phyloP scores from a whole-genome alignment of 352 stramenopile species.

The Phytophthora hibernalis region DNA sequence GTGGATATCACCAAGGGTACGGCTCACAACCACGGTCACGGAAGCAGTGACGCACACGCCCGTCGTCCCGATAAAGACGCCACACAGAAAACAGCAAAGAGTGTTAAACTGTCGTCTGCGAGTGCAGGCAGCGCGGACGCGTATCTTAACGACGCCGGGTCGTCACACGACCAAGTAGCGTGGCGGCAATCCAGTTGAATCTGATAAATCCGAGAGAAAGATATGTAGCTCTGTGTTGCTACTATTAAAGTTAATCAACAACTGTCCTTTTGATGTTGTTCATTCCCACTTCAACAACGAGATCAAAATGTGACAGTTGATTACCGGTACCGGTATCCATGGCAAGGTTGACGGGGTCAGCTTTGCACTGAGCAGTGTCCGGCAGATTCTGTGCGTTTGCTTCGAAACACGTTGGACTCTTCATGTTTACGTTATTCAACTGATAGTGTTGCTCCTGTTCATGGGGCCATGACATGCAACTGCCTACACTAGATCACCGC shows the following conservation, averaged over 20 bases:
- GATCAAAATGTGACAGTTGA: too few species aligned
- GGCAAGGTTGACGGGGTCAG: too few species aligned
- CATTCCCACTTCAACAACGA: too few species aligned
- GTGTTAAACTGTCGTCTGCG: background rate
- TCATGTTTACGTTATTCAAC: too few species aligned
- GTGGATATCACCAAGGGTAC: background rate
- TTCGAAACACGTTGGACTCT: background rate
- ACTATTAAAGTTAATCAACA: too few species aligned
- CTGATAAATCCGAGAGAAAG: too few species aligned
- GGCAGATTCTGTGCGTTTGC: too few species aligned
- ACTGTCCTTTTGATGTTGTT: too few species aligned
- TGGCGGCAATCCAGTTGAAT: background rate
- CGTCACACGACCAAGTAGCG: background rate
- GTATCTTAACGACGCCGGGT: background rate
- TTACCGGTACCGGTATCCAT: too few species aligned
- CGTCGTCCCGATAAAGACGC: background rate
- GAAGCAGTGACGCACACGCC: background rate
- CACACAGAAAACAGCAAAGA: background rate
- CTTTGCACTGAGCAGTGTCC: too few species aligned
- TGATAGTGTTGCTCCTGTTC: background rate
- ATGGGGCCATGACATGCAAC: background rate
- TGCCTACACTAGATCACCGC: background rate
- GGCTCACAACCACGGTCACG: background rate
- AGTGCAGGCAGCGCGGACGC: conserved; percentile 1
- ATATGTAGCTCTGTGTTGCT: too few species aligned